A percentile compares a stretch with the other conserved stretches of the same genome.
phyloP scores from a whole-genome alignment of 2,329 filamentous ascomycete genomes.

The Penicillium sclerotiorum region DNA sequence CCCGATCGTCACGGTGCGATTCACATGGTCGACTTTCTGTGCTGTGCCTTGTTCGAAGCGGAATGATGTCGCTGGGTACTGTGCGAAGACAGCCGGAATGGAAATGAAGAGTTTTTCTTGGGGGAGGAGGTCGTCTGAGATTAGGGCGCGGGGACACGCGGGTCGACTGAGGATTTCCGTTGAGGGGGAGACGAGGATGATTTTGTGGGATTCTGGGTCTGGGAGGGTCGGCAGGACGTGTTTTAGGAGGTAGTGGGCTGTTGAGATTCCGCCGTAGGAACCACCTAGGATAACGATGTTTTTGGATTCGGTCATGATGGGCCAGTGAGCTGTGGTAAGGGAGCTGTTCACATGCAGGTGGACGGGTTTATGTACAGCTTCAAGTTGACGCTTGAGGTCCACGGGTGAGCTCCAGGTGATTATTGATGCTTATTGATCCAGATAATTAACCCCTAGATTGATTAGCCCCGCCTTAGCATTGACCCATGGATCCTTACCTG shows the following conservation, averaged over 20 bases:
- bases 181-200: slow-evolving; percentile 2
- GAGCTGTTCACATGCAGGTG: too few relatives aligned
- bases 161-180: slow-evolving; percentile 5
- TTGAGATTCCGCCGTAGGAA: slow-evolving; percentile 6
- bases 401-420: too few relatives aligned
- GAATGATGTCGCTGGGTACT: not conserved
- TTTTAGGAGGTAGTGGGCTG: slow-evolving; percentile 10
- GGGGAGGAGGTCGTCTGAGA: slow-evolving; percentile 5
- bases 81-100: not conserved
- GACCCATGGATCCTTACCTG: too few relatives aligned
- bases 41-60: not conserved
- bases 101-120: slow-evolving; percentile 8
- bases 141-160: slow-evolving; percentile 4
- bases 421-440: too few relatives aligned
- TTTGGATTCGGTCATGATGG: not conserved
- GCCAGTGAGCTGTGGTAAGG: too few relatives aligned
- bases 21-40: not conserved
- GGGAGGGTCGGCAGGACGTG: slow-evolving; percentile 1
- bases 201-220: not conserved
- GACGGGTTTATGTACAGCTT: too few relatives aligned
- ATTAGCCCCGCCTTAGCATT: too few relatives aligned
- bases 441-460: too few relatives aligned
- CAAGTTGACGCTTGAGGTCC: too few relatives aligned
- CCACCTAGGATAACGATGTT: slow-evolving; percentile 7
- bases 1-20: not conserved